These are phyloP conservation scores for Candida anglica DNA, from an alignment of 805 yeast genomes.

Conservation along the genomic window DNA sequence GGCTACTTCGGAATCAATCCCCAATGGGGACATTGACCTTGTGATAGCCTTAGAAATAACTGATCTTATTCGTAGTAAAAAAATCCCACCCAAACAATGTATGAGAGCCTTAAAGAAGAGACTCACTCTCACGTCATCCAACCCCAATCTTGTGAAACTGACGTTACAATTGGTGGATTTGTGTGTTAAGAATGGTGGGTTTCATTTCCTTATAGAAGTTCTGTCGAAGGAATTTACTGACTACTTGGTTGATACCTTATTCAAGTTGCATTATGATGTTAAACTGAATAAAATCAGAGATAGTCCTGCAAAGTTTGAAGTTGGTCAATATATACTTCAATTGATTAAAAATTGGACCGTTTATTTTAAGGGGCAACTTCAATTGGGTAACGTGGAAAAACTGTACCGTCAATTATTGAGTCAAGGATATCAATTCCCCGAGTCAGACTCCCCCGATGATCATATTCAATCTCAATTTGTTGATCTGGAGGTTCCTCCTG, in stretches of 20 bases:
- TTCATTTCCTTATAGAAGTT: slow-evolving; percentile 74
- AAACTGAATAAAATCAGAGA: slow-evolving; percentile 16
- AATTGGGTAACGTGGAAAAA: slow-evolving; percentile 59
- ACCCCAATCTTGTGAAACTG: slow-evolving; percentile 78
- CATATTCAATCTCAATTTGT: slow-evolving; percentile 47
- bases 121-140: slow-evolving; percentile 50
- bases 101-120: slow-evolving; percentile 82
- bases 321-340: slow-evolving; percentile 57
- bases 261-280: slow-evolving; percentile 35
- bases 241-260: slow-evolving; percentile 52
- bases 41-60: slow-evolving; percentile 75
- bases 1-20: slow-evolving; percentile 88
- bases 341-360: slow-evolving; percentile 74
- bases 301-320: slow-evolving; percentile 27
- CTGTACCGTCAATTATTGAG: slow-evolving; percentile 55
- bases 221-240: slow-evolving; percentile 85
- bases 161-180: slow-evolving; percentile 76
- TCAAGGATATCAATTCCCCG: slow-evolving; percentile 57
- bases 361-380: slow-evolving; percentile 66
- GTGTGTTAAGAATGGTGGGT: slow-evolving; percentile 91
- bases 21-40: slow-evolving; percentile 84
- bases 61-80: slow-evolving; percentile 79
- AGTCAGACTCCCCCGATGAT: slow-evolving; percentile 37
- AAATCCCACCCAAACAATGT: slow-evolving; percentile 73
- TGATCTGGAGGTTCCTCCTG: slow-evolving; percentile 92